Conservation (phyloP, 345 rosid genomes). For the Xanthoceras sorbifolium region DNA sequence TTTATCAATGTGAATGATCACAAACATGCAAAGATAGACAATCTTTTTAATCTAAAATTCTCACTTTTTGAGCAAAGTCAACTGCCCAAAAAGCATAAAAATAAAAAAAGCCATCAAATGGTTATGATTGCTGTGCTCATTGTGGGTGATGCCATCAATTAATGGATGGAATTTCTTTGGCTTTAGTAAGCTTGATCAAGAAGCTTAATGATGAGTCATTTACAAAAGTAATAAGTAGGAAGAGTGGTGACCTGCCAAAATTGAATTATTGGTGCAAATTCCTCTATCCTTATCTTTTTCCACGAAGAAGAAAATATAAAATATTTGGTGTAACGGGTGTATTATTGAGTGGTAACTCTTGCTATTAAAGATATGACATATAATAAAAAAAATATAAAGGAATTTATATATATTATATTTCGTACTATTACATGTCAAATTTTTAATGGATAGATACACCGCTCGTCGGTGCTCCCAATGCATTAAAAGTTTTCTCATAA, state of each 20-base stretch:
- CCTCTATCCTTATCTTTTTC: background rate
- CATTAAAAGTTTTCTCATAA: too few species aligned
- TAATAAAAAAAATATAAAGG: too few species aligned
- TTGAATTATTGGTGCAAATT: slow-evolving; percentile 11
- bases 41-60: background rate
- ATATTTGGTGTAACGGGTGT: too few species aligned
- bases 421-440: too few species aligned
- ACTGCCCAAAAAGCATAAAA: slow-evolving; percentile 9
- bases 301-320: background rate
- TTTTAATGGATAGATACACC: too few species aligned
- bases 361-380: too few species aligned
- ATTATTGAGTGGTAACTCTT: too few species aligned
- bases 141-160: slow-evolving; percentile 26
- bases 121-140: slow-evolving; percentile 15
- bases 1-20: slow-evolving; percentile 8
- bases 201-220: slow-evolving; percentile 27
- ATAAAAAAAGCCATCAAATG: slow-evolving; percentile 7
- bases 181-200: slow-evolving; percentile 20
- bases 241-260: slow-evolving; percentile 20
- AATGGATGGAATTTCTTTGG: background rate
- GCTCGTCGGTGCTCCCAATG: too few species aligned
- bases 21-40: slow-evolving; percentile 1
- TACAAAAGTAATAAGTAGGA: background rate
- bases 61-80: slow-evolving; percentile 16
- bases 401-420: too few species aligned